Evolutionary conservation across 805 yeast genomes (phyloP).

Genomic region (Debaryomyces castellii): DNA sequence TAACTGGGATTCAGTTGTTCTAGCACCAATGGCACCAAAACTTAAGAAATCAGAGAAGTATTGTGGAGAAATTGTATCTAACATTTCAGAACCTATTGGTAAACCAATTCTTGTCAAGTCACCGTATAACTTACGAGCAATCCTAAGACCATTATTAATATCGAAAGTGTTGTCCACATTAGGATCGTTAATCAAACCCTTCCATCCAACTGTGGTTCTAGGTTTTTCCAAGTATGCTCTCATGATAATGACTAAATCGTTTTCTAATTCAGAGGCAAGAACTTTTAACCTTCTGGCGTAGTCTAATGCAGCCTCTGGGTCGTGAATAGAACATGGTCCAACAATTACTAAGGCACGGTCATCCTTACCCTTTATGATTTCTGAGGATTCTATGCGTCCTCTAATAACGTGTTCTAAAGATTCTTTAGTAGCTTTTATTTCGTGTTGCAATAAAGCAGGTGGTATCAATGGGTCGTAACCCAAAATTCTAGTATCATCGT

Average conservation of each 20-base stretch:
- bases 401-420: constrained; percentile 63
- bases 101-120: constrained; percentile 68
- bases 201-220: constrained; percentile 99
- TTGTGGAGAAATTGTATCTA: constrained; percentile 97
- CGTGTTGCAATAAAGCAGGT: constrained; percentile 87
- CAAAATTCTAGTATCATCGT: constrained; percentile 71
- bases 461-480: constrained; percentile 95
- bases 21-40: constrained; percentile 97
- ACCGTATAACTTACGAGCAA: constrained; percentile 80
- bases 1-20: constrained; percentile 97
- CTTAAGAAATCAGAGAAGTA: constrained; percentile 86
- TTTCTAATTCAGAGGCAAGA: constrained; percentile 66
- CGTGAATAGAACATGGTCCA: constrained; percentile 98
- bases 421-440: constrained; percentile 62
- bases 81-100: constrained; percentile 97
- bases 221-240: constrained; percentile 98
- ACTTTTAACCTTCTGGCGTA: constrained; percentile 71
- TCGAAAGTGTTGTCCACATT: constrained; percentile 89
- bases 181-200: constrained; percentile 96
- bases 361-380: constrained; percentile 69
- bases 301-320: constrained; percentile 83
- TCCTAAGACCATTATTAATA: constrained; percentile 89
- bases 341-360: constrained; percentile 86
- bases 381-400: constrained; percentile 79
- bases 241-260: constrained; percentile 85